A percentile compares a stretch with the other conserved stretches of the same genome.
These are phyloP conservation scores for Trichoderma asperelloides DNA, from an alignment of 495 filamentous ascomycete genomes.

Conservation along the genomic window DNA sequence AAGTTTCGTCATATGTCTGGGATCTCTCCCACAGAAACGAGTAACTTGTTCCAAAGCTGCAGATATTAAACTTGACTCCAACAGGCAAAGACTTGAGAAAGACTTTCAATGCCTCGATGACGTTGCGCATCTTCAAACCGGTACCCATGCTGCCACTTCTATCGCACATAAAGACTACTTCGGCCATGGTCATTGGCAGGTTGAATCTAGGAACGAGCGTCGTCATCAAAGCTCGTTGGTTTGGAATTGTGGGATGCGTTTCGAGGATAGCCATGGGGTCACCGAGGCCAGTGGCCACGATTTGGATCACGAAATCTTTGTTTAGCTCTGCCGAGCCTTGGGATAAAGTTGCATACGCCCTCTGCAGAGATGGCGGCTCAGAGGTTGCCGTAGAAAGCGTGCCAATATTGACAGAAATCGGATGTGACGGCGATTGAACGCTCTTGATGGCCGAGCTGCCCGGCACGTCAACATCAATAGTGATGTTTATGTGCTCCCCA, in stretches of 20 bases:
- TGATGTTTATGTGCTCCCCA: constrained; percentile 44
- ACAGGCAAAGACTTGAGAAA: constrained; percentile 63
- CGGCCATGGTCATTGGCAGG: constrained; percentile 43
- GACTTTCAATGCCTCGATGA: constrained; percentile 50
- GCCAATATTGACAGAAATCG: constrained; percentile 54
- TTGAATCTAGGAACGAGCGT: constrained; percentile 59
- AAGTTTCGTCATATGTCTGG: constrained; percentile 42
- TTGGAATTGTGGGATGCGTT: constrained; percentile 46
- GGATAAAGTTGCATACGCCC: constrained; percentile 53
- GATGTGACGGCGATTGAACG: constrained; percentile 58
- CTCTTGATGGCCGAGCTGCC: constrained; percentile 45
- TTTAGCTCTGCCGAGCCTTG: constrained; percentile 38
- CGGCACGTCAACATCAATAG: constrained; percentile 51
- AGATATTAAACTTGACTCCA: constrained; percentile 66
- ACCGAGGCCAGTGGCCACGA: constrained; percentile 46
- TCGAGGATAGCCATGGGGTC: constrained; percentile 55
- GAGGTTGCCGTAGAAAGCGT: constrained; percentile 37
- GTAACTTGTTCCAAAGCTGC: constrained; percentile 51
- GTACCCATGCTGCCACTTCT: constrained; percentile 55
- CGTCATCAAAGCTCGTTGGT: constrained; percentile 57
- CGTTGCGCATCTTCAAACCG: constrained; percentile 39
- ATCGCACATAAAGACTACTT: constrained; percentile 65
- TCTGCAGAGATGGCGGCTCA: constrained; percentile 38
- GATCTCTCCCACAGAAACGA: constrained; percentile 53
- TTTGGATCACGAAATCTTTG: constrained; percentile 45